Evolutionary conservation across 768 basidiomycete genomes (phyloP).

Genomic region (Lactarius sanguifluus): DNA sequence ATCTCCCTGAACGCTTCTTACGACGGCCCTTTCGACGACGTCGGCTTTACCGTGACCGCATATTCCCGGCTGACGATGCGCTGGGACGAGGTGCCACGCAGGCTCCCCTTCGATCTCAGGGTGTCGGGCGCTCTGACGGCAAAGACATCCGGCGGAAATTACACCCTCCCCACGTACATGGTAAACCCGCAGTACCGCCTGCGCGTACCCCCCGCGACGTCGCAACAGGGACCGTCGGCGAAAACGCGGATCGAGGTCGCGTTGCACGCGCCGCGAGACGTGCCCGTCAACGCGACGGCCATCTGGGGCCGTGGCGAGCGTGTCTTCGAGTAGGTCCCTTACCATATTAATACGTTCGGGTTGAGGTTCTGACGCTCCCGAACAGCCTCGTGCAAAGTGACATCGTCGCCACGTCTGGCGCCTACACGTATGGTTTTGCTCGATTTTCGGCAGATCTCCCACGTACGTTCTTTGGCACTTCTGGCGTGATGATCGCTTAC

Average conservation of each 20-base stretch:
- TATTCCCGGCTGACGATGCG: conserved; percentile 45
- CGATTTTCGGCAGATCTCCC: conserved; percentile 50
- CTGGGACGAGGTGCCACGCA: conserved; percentile 27
- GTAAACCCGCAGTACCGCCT: conserved; percentile 87
- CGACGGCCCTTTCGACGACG: conserved; percentile 59
- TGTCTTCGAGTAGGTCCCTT: conserved; percentile 57
- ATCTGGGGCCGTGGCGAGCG: conserved; percentile 77
- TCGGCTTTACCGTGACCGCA: conserved; percentile 68
- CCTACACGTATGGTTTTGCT: conserved; percentile 79
- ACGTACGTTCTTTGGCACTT: conserved; percentile 43
- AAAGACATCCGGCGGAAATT: conserved; percentile 83
- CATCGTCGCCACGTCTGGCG: conserved; percentile 68
- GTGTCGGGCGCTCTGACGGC: conserved; percentile 60
- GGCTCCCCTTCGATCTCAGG: conserved; percentile 33
- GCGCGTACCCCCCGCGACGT: conserved; percentile 44
- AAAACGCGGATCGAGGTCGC: conserved; percentile 48
- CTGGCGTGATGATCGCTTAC: conserved; percentile 3
- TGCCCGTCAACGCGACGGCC: conserved; percentile 70
- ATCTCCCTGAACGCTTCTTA: conserved; percentile 64
- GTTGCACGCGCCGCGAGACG: conserved; percentile 57
- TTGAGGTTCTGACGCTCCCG: background rate
- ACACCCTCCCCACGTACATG: conserved; percentile 78
- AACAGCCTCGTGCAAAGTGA: conserved; percentile 62
- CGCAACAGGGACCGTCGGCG: conserved; percentile 14
- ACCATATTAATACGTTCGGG: too few species aligned